Conservation (phyloP, 306 rosid species). For the Fagus sylvatica region DNA sequence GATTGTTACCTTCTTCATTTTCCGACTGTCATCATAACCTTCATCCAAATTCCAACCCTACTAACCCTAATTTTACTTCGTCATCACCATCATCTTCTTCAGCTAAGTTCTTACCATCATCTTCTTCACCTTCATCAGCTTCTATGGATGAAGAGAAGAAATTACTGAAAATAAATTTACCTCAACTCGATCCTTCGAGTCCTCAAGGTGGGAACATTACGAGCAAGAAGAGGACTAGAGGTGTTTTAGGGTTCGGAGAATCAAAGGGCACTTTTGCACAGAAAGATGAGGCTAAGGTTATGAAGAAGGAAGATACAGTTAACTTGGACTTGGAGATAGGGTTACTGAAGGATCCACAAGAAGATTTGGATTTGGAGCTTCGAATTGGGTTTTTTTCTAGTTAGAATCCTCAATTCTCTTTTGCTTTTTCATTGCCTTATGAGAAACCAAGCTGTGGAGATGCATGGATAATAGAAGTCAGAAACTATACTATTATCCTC, state of each 20-base stretch:
- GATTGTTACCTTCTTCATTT: constrained; percentile 45
- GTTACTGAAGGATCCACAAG: constrained; percentile 44
- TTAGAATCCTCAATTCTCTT: constrained; percentile 9
- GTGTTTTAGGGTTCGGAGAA: constrained; percentile 19
- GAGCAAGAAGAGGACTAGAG: constrained; percentile 15
- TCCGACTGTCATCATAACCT: constrained; percentile 34
- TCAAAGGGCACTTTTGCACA: constrained; percentile 17
- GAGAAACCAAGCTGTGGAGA: background rate
- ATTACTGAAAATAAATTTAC: constrained; percentile 14
- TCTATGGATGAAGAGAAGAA: constrained; percentile 40
- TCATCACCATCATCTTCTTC: constrained; percentile 23
- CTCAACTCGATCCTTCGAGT: constrained; percentile 29
- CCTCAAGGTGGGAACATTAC: constrained; percentile 31
- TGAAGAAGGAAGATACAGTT: constrained; percentile 40
- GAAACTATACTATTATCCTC: background rate
- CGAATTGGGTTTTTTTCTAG: constrained; percentile 56
- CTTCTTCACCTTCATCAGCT: constrained; percentile 36
- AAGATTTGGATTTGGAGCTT: constrained; percentile 83
- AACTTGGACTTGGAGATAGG: constrained; percentile 63
- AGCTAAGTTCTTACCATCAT: constrained; percentile 27
- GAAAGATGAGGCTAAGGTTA: constrained; percentile 32
- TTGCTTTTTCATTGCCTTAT: background rate
- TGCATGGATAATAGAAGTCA: background rate
- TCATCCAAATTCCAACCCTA: constrained; percentile 28
- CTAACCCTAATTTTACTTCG: constrained; percentile 32